Evolutionary conservation across 1,284 basidiomycete genomes (phyloP), one percentile per base, ranked within the genome.

Genomic region (Tilletia indica): DNA sequence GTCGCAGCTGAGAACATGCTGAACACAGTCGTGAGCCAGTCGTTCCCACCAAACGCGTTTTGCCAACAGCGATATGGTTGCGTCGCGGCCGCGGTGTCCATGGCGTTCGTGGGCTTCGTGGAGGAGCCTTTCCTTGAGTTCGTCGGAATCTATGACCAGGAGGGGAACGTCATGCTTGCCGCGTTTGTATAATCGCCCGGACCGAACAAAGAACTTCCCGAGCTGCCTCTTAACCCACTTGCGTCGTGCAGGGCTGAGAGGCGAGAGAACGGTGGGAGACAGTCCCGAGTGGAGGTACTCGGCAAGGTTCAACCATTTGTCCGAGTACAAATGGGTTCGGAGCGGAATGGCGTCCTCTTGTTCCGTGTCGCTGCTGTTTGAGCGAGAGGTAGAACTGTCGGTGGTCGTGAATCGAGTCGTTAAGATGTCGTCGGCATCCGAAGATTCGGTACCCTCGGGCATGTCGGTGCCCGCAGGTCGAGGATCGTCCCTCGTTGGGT

Each of bases 31-130:
- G 5, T 6, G 4, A 19, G 51, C 19, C 16, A 54, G 16, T 31
- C 25, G 16, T 31, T 54, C 51, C 51, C 51, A 54, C 51, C 51
- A 54, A 31, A 54, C 51, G 16, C 51, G 51, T 19, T 54, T 54
- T 5, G 19, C 4, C 6, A 54, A 31, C 4, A 54, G 51, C 4
- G 25, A 4, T 5, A 54, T 19, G 5, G 6, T 31, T n/a, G 51
- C 51, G 16, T 54, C 51, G 6, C 51, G 51, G 6, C 51, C 51
- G 19, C 51, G 51, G 51, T 54, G 51, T 4, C 19, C 25, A 19
- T 54, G 51, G 16, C 4, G 16, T 31, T 54, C 51, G 16, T 54
- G 51, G 4, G 25, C 19, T 6, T 54, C 51, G 19, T 54, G 16
- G 8, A 54, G 6, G 5, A 54, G 51, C 16, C 19, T 4, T 4